Evolutionary conservation across 306 rosid genomes (phyloP), one percentile per base, ranked within the genome.

Genomic region (Pyrus bretschneideri): DNA sequence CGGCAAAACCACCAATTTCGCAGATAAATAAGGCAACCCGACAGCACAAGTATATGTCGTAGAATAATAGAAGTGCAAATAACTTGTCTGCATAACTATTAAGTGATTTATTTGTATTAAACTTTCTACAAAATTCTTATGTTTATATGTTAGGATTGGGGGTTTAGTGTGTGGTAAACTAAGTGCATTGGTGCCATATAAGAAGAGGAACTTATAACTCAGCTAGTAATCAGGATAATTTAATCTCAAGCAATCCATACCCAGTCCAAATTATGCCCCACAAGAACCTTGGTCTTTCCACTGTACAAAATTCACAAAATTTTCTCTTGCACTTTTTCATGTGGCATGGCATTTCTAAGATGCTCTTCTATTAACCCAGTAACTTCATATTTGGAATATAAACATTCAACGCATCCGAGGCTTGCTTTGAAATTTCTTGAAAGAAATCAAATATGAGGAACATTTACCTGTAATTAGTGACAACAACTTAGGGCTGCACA

Each of bases 211-310:
- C 57, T 55, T 66, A 77, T 83, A 93, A 97, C 98, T 88, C 77
- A 88, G 72, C 85, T 89, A 69, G 79, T 89, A 91, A 80, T 87
- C 80, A 22, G 96, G 93, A 81, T 90, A 90, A 79, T 58, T 79
- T 82, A 93, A 78, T 59, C 69, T 80, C 85, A 93, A 82, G 87
- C 93, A 91, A 79, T 88, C 89, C 59, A 93, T 83, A 84, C 97
- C 77, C 88, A 86, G 67, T 76, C 93, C 78, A 93, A 76, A 75
- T 66, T 83, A 86, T 89, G 97, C 85, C 98, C 97, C 80, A 93
- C 96, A 79, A 93, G 93, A 86, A 93, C 90, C 76, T 81, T 89
- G 74, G 97, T 89, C 83, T 83, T 89, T 71, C 89, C 97, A 86
- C 87, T 84, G 78, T 88, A 77, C 81, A 91, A 73, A 86, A 93